A percentile compares a stretch with the other conserved stretches of the same genome.
phyloP scores from a whole-genome alignment of 2,329 filamentous ascomycete genomes.

The Curvularia eragrostidis region DNA sequence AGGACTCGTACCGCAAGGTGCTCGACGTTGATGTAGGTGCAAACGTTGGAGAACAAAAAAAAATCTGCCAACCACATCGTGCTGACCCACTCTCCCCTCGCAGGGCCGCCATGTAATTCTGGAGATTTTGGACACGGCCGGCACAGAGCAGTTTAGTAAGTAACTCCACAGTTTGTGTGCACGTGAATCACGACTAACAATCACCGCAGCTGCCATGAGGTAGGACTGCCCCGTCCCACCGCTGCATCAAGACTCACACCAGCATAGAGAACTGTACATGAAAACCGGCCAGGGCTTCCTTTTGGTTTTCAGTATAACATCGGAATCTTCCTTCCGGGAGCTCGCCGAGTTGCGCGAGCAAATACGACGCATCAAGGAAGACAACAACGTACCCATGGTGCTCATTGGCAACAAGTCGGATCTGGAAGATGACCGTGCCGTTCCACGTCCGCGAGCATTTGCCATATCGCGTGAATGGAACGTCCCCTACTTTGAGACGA shows the following conservation, averaged over 20 bases:
- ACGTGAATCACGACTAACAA: slow-evolving; percentile 23
- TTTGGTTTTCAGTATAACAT: slow-evolving; percentile 90
- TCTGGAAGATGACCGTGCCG: slow-evolving; percentile 81
- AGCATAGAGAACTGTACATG: slow-evolving; percentile 65
- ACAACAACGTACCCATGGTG: slow-evolving; percentile 83
- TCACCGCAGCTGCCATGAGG: slow-evolving; percentile 43
- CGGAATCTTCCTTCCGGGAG: slow-evolving; percentile 80
- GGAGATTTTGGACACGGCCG: slow-evolving; percentile 90
- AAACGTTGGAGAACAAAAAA: neutral
- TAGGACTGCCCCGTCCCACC: slow-evolving; percentile 22
- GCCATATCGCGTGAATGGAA: slow-evolving; percentile 86
- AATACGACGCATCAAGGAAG: slow-evolving; percentile 89
- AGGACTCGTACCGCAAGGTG: slow-evolving; percentile 67
- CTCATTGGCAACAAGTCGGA: slow-evolving; percentile 94
- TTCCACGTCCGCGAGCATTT: slow-evolving; percentile 80
- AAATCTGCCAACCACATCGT: neutral
- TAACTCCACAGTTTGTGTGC: slow-evolving; percentile 22
- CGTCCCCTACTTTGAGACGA: slow-evolving; percentile 90
- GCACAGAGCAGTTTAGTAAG: slow-evolving; percentile 91
- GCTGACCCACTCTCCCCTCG: slow-evolving; percentile 19
- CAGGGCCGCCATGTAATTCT: slow-evolving; percentile 87
- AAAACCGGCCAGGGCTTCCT: slow-evolving; percentile 92
- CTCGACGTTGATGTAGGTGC: slow-evolving; percentile 80
- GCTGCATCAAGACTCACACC: slow-evolving; percentile 20
- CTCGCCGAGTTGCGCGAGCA: slow-evolving; percentile 83